Percentiles rank a stretch among this genome's conserved stretches.
Conservation (phyloP, 371 early-diverging fungal genomes). For the Mucor irregularis region DNA sequence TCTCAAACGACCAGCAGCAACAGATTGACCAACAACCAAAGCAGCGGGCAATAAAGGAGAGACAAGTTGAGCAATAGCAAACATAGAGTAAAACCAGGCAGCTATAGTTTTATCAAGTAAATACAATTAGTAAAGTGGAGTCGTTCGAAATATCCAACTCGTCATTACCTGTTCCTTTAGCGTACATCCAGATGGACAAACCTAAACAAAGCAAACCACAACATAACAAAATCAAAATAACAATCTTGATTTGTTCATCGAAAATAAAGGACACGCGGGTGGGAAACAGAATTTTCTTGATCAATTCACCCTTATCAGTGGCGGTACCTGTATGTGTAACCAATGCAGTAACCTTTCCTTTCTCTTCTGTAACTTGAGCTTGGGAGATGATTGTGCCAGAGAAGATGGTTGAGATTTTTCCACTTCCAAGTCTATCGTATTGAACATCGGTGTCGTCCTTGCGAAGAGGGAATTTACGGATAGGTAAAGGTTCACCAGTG, state of each 20-base stretch:
- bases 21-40: conserved; percentile 74
- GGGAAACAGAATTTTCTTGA: conserved; percentile 76
- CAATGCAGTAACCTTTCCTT: conserved; percentile 49
- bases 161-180: conserved; percentile 33
- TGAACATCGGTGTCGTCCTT: conserved; percentile 23
- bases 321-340: conserved; percentile 71
- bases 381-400: conserved; percentile 52
- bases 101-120: background rate
- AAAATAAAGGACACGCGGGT: conserved; percentile 64
- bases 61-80: conserved; percentile 72
- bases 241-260: conserved; percentile 68
- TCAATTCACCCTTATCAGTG: conserved; percentile 74
- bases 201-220: conserved; percentile 59
- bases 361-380: conserved; percentile 30
- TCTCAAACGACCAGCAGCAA: conserved; percentile 69
- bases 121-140: background rate
- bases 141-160: no score
- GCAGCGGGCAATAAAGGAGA: conserved; percentile 65
- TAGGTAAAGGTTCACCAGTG: conserved; percentile 68
- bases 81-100: conserved; percentile 68
- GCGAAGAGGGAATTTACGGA: conserved; percentile 63
- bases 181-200: conserved; percentile 53
- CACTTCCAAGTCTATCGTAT: conserved; percentile 39
- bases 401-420: conserved; percentile 59
- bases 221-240: conserved; percentile 57